Percentiles rank a stretch among this genome's conserved stretches.
These are phyloP conservation scores for Fraxinus quadrangulata DNA, from an alignment of 257 asterid species.

Conservation along the genomic window DNA sequence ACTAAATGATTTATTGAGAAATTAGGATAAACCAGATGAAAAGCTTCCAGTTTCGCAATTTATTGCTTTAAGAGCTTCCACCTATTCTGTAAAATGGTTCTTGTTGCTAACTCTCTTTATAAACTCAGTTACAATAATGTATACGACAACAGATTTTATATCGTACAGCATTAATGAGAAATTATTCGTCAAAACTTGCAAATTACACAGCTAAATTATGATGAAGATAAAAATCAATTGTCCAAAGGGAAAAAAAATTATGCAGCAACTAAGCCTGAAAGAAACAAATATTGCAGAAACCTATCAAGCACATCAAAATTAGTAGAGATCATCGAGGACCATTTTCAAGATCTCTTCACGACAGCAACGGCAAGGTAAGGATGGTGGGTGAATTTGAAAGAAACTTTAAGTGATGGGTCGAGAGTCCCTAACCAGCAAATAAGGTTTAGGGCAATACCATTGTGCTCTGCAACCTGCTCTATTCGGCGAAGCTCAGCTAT, in stretches of 20 bases:
- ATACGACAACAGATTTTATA: neutral
- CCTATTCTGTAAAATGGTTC: neutral
- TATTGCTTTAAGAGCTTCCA: neutral
- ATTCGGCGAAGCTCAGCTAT: conserved; percentile 68
- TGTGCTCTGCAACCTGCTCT: conserved; percentile 95
- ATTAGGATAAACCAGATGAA: neutral
- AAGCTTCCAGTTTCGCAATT: neutral
- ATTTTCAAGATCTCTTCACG: conserved; percentile 82
- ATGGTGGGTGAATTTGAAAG: conserved; percentile 81
- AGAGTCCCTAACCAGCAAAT: conserved; percentile 71
- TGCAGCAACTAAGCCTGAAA: conserved; percentile 24
- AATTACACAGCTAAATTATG: neutral
- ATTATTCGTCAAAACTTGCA: neutral
- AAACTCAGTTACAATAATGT: neutral
- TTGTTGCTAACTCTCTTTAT: neutral
- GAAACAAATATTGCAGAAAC: conserved; percentile 3
- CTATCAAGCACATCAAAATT: conserved; percentile 40
- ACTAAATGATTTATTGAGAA: too few relatives aligned
- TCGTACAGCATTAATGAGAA: neutral
- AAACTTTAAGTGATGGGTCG: conserved; percentile 75
- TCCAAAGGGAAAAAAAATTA: neutral
- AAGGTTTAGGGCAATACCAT: conserved; percentile 74
- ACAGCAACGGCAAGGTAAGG: conserved; percentile 86
- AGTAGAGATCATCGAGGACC: conserved; percentile 28
- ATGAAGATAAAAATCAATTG: neutral